Conservation (phyloP, 1,284 basidiomycete species). For the Fomitopsis pinicola region DNA sequence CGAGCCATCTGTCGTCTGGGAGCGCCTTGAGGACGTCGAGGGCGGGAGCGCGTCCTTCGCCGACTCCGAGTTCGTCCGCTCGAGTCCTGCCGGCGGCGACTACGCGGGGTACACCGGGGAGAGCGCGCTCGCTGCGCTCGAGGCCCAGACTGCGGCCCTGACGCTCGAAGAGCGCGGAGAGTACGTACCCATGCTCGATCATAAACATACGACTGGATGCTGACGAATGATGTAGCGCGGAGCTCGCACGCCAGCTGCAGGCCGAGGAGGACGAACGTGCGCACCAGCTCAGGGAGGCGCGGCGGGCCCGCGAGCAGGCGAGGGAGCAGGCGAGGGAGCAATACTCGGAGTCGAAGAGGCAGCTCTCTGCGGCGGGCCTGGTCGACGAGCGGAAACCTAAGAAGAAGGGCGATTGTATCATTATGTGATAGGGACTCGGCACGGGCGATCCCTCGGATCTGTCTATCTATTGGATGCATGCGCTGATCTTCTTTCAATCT, state of each 20-base stretch:
- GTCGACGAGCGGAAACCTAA: conserved; percentile 23
- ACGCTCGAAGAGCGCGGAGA: conserved; percentile 46
- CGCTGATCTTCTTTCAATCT: not conserved
- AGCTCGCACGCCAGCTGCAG: conserved; percentile 68
- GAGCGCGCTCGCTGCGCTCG: conserved; percentile 38
- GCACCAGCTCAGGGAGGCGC: conserved; percentile 31
- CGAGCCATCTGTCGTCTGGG: conserved; percentile 83
- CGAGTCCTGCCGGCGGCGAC: conserved; percentile 73
- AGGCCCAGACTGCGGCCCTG: conserved; percentile 23
- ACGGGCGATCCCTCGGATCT: not conserved
- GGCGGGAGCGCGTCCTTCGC: conserved; percentile 73
- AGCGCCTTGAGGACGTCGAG: conserved; percentile 84
- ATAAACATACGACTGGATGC: not conserved
- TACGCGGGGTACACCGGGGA: conserved; percentile 73
- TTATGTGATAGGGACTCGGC: conserved; percentile 45
- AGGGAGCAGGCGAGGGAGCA: conserved; percentile 28
- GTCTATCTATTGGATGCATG: not conserved
- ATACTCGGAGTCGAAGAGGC: conserved; percentile 12
- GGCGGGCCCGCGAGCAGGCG: conserved; percentile 29
- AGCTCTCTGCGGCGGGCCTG: conserved; percentile 1
- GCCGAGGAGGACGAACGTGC: conserved; percentile 65
- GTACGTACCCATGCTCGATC: conserved; percentile 31
- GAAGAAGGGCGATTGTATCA: conserved; percentile 56
- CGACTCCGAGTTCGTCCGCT: conserved; percentile 60
- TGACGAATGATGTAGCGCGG: conserved; percentile 36